Evolutionary conservation across 2,329 filamentous ascomycete genomes (phyloP).

Genomic region (Malbranchea cinnamomea): DNA sequence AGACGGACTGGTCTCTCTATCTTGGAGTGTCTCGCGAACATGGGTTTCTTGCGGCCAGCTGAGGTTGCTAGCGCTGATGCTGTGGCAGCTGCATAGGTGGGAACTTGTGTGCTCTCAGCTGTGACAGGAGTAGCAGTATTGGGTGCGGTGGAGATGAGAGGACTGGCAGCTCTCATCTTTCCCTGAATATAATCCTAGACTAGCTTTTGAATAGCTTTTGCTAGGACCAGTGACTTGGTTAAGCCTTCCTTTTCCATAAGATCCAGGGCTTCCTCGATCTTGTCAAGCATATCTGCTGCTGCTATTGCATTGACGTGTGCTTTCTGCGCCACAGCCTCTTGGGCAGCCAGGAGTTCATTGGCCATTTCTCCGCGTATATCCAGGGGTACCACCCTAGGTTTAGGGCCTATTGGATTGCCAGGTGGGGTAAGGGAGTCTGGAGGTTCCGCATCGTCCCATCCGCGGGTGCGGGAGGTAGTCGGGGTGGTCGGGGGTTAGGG

Average conservation of each 20-base stretch:
- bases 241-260: too few relatives aligned
- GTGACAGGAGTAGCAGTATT: background rate
- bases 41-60: background rate
- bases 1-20: background rate
- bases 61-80: background rate
- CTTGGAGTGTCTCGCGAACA: background rate
- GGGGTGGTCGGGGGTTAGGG: background rate
- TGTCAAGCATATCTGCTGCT: too few relatives aligned
- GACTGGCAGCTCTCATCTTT: background rate
- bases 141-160: too few relatives aligned
- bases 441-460: background rate
- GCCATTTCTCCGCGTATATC: background rate
- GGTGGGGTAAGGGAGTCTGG: background rate
- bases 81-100: background rate
- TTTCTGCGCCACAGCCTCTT: background rate
- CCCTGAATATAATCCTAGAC: background rate
- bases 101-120: background rate
- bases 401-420: too few relatives aligned
- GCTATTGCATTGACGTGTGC: conserved; percentile 1
- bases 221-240: too few relatives aligned
- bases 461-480: background rate
- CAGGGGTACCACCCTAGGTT: background rate
- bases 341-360: background rate
- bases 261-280: too few relatives aligned
- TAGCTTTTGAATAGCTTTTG: background rate